These are phyloP conservation scores for Nakaseomyces uthaithaninus DNA, from an alignment of 1,139 yeast species.

Conservation along the genomic window DNA sequence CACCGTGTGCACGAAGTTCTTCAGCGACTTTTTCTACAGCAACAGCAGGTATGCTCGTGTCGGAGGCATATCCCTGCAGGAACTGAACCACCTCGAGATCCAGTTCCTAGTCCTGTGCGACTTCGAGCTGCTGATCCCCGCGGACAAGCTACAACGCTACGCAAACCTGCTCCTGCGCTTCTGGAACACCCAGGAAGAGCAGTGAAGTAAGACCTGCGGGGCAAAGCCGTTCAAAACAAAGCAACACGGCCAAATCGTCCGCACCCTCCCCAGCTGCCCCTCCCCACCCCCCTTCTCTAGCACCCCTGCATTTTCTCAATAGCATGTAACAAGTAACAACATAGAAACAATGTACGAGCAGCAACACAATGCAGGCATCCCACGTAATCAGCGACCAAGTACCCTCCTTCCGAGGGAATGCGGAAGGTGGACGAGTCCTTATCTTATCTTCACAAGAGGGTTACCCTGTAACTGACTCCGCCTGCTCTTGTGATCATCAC, in stretches of 20 bases:
- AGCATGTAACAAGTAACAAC: not conserved
- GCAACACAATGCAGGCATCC: too few relatives aligned
- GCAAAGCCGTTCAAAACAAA: too few relatives aligned
- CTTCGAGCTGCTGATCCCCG: slow-evolving; percentile 77
- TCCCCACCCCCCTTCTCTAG: not conserved
- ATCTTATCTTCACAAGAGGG: not conserved
- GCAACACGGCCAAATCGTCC: not conserved
- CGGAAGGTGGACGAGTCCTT: too few relatives aligned
- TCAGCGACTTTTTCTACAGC: slow-evolving; percentile 91
- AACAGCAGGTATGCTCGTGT: slow-evolving; percentile 95
- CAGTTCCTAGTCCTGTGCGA: slow-evolving; percentile 81
- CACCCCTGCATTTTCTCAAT: too few relatives aligned
- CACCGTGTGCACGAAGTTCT: slow-evolving; percentile 91
- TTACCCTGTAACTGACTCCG: not conserved
- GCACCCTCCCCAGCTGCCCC: not conserved
- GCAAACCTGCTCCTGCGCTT: slow-evolving; percentile 79
- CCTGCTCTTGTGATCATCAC: not conserved
- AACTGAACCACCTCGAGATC: slow-evolving; percentile 81
- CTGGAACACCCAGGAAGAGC: slow-evolving; percentile 43
- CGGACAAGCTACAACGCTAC: slow-evolving; percentile 84
- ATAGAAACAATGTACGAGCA: too few relatives aligned
- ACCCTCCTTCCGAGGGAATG: too few relatives aligned
- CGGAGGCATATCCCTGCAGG: slow-evolving; percentile 93
- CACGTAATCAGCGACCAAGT: slow-evolving; percentile 5
- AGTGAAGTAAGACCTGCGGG: too few relatives aligned